Evolutionary conservation across 2,329 filamentous ascomycete genomes (phyloP).

Genomic region (Bipolaris victoriae): DNA sequence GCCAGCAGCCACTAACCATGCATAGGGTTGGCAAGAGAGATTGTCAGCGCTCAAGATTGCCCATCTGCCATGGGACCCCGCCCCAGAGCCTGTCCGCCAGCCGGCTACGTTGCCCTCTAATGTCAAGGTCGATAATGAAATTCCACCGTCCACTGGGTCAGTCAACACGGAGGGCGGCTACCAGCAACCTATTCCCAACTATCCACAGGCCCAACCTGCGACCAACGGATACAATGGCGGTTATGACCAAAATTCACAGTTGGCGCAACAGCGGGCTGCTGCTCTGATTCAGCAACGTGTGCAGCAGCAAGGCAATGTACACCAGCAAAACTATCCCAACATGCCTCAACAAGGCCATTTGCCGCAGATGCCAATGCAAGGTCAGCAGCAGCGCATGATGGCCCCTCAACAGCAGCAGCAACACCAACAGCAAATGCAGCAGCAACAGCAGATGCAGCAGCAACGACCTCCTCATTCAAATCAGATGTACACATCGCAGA

Average conservation of each 20-base stretch:
- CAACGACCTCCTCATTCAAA: conserved; percentile 33
- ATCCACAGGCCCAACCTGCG: conserved; percentile 36
- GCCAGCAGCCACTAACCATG: conserved; percentile 23
- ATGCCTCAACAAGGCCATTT: conserved; percentile 30
- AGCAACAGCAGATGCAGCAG: conserved; percentile 23
- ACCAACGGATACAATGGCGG: conserved; percentile 42
- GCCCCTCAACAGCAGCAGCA: conserved; percentile 35
- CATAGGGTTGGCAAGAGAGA: conserved; percentile 91
- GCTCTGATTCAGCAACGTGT: conserved; percentile 53
- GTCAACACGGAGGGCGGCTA: conserved; percentile 60
- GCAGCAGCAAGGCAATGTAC: conserved; percentile 35
- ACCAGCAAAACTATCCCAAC: conserved; percentile 32
- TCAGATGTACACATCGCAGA: conserved; percentile 63
- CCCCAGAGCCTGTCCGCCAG: conserved; percentile 58
- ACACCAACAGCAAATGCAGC: conserved; percentile 34
- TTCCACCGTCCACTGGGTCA: conserved; percentile 43
- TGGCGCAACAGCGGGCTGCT: conserved; percentile 62
- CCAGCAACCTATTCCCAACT: conserved; percentile 34
- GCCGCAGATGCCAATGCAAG: conserved; percentile 36
- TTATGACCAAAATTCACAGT: conserved; percentile 50
- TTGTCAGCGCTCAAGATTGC: conserved; percentile 84
- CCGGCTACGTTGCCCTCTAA: conserved; percentile 53
- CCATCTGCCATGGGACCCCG: conserved; percentile 93
- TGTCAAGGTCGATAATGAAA: conserved; percentile 43
- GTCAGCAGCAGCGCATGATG: conserved; percentile 40